Evolutionary conservation across 192 early-diverging fungal species (phyloP).

Genomic region (Phlyctochytrium arcticum): DNA sequence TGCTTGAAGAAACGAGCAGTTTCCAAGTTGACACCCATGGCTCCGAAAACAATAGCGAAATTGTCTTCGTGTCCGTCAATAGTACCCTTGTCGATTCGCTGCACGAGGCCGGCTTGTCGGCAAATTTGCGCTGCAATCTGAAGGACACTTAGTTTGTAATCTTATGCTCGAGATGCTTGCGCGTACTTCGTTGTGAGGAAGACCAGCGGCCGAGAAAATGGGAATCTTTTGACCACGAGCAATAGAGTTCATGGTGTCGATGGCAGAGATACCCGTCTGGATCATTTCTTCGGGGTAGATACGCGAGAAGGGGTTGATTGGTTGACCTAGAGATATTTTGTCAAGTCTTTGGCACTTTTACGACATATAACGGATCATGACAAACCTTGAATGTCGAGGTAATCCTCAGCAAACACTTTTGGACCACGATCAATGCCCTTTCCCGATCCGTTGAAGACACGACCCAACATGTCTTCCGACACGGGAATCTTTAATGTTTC

Average conservation of each 20-base stretch:
- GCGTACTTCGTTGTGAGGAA: slow-evolving; percentile 94
- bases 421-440: slow-evolving; percentile 99
- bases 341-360: not conserved
- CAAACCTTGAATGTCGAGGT: slow-evolving; percentile 87
- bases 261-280: slow-evolving; percentile 98
- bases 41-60: slow-evolving; percentile 98
- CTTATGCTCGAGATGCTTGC: not conserved
- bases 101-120: slow-evolving; percentile 95
- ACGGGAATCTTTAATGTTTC: slow-evolving; percentile 95
- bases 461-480: slow-evolving; percentile 98
- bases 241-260: slow-evolving; percentile 99
- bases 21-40: slow-evolving; percentile 99
- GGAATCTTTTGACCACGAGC: slow-evolving; percentile 99
- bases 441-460: slow-evolving; percentile 98
- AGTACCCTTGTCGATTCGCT: slow-evolving; percentile 86
- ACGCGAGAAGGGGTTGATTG: slow-evolving; percentile 99
- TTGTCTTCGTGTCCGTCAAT: slow-evolving; percentile 97
- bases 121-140: slow-evolving; percentile 99
- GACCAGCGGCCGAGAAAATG: slow-evolving; percentile 97
- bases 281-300: slow-evolving; percentile 99
- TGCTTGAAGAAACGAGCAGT: slow-evolving; percentile 99
- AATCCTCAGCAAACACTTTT: slow-evolving; percentile 99
- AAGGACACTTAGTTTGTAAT: not conserved
- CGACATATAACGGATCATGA: not conserved
- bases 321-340: slow-evolving; percentile 73